Evolutionary conservation across 2,329 filamentous ascomycete species (phyloP).

Genomic region (Venturia pyrina): DNA sequence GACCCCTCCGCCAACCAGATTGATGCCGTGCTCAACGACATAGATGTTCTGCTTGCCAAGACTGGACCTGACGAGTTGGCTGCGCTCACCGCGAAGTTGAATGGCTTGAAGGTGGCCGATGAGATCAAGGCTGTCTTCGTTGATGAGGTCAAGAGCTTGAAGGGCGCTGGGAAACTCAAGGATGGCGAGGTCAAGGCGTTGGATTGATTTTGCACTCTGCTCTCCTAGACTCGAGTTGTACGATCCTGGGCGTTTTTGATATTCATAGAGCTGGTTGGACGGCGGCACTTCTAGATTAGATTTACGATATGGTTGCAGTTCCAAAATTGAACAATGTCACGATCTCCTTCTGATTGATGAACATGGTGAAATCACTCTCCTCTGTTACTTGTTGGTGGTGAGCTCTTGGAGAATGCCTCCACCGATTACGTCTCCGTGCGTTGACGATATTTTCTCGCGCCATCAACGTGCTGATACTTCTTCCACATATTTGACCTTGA

Average conservation of each 20-base stretch:
- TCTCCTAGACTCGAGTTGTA: neutral
- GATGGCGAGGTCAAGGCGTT: slow-evolving; percentile 64
- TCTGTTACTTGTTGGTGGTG: neutral
- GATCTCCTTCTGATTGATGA: neutral
- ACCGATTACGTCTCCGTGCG: neutral
- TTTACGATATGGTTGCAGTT: neutral
- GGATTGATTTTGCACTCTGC: slow-evolving; percentile 6
- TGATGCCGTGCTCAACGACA: slow-evolving; percentile 72
- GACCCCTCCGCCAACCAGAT: slow-evolving; percentile 70
- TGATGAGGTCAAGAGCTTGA: slow-evolving; percentile 66
- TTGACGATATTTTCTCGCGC: neutral
- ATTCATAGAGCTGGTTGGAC: neutral
- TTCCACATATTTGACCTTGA: neutral
- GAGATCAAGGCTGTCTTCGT: slow-evolving; percentile 81
- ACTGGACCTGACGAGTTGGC: slow-evolving; percentile 88
- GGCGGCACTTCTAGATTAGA: neutral
- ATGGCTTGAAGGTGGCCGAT: slow-evolving; percentile 62
- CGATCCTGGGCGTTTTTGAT: slow-evolving; percentile 4
- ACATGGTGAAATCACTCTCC: neutral
- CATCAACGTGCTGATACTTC: neutral
- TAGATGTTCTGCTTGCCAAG: slow-evolving; percentile 79
- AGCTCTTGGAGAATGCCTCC: neutral
- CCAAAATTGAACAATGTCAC: neutral
- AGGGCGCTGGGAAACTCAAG: slow-evolving; percentile 76
- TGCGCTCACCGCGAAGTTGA: slow-evolving; percentile 68